Percentiles rank a stretch among this genome's conserved stretches.
These are phyloP conservation scores for Physocladia obscura DNA, from an alignment of 192 early-diverging fungal genomes.

Conservation along the genomic window DNA sequence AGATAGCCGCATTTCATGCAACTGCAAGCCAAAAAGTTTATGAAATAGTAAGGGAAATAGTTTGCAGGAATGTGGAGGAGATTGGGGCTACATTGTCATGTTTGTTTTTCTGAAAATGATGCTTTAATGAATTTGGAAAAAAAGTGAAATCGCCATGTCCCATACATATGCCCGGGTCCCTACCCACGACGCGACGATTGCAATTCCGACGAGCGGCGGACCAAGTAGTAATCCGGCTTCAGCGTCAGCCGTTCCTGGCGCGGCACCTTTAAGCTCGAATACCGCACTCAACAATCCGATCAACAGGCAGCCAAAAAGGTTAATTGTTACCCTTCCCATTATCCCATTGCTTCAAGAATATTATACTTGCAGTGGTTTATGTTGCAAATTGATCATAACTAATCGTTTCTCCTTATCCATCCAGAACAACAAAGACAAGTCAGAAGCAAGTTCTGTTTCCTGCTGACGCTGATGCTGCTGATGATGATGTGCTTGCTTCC, in stretches of 20 bases:
- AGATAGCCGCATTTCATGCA: too few species aligned
- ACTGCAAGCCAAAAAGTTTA: too few species aligned
- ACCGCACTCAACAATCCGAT: background rate
- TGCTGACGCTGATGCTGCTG: conserved; percentile 55
- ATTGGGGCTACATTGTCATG: too few species aligned
- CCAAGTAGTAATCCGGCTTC: background rate
- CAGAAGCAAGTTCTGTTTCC: conserved; percentile 85
- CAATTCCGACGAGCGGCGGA: background rate
- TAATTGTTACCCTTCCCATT: too few species aligned
- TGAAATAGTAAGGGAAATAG: too few species aligned
- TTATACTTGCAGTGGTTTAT: background rate
- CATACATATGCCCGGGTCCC: background rate
- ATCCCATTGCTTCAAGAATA: too few species aligned
- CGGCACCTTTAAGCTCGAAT: background rate
- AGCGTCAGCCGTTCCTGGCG: background rate
- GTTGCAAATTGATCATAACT: background rate
- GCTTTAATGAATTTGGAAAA: too few species aligned
- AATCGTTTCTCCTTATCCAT: conserved; percentile 16
- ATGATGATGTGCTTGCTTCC: background rate
- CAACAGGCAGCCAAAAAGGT: conserved; percentile 8
- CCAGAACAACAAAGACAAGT: conserved; percentile 83
- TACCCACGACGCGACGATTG: conserved; percentile 1
- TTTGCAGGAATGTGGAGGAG: too few species aligned
- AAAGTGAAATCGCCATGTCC: too few species aligned
- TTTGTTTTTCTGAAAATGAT: too few species aligned